Evolutionary conservation across 495 filamentous ascomycete genomes (phyloP), one percentile per base, ranked within the genome.

Genomic region (Penicillium samsonianum): DNA sequence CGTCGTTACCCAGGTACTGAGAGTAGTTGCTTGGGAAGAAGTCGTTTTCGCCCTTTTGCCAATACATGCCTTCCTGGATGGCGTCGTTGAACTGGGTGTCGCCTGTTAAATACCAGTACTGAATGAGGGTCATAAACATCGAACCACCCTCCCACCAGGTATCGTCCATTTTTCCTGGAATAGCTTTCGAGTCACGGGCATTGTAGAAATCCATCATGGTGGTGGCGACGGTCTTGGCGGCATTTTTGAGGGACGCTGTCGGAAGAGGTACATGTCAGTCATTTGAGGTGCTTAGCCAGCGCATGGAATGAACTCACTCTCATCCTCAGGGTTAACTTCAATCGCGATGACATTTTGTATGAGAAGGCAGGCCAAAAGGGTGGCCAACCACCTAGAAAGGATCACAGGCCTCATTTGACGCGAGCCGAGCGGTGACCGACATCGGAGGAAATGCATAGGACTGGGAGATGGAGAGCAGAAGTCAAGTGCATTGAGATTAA

Each of bases 61-160:
- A 80, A 37, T 88, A 75, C 74, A 91, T 72, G 12, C 82, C 84
- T 19, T 84, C 59, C 14, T 71, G 79, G 22, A 81, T 74, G 25
- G 86, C 65, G 30, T 83, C 71, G 75, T 90, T 90, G 73, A 88
- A 90, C 20, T 81, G 77, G 35, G 65, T 65, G 69, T 91, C 89
- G 41, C 85, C 85, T 4, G 89, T 90, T 63, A 79, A 81, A 65
- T 83, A 77, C 88, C 87, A 90, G 68, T 91, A 92, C 61, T 91
- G 86, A 50, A 91, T 81, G 68, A 88, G 65, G 0, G 80, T 76
- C 59, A 87, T 85, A 77, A 86, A 90, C 71, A 89, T 82, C 46
- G 84, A 84, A 49, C 87, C 87, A 40, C 77, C 81, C 70, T 89
- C 84, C 87, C 86, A 90, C 87, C 87, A 90, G 53, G 79, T 82